A percentile compares a stretch with the other conserved stretches of the same genome.
These are phyloP conservation scores for Arabidopsis suecica DNA, from an alignment of 345 rosid genomes.

Conservation along the genomic window DNA sequence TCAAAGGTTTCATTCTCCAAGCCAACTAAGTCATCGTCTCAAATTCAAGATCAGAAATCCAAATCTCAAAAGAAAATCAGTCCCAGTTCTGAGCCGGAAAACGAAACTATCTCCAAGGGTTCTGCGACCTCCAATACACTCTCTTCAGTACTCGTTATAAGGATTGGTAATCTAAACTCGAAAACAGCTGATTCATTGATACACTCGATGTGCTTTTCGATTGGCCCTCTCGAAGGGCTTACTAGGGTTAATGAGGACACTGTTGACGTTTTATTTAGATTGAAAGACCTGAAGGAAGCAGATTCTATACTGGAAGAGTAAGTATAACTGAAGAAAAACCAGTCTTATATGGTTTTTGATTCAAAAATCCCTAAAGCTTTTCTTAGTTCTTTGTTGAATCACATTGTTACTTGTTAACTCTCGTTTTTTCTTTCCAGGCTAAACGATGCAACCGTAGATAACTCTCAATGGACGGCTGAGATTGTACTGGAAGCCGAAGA, in stretches of 20 bases:
- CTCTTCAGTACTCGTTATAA: slow-evolving; percentile 10
- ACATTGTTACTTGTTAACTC: neutral
- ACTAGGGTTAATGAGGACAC: slow-evolving; percentile 33
- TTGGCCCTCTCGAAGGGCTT: slow-evolving; percentile 24
- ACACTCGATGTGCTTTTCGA: slow-evolving; percentile 26
- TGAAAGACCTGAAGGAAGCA: slow-evolving; percentile 11
- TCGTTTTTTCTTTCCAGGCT: neutral
- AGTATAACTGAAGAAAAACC: slow-evolving; percentile 9
- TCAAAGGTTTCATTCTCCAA: neutral
- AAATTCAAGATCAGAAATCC: neutral
- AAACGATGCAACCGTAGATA: slow-evolving; percentile 5
- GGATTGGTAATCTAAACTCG: slow-evolving; percentile 33
- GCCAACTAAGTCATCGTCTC: neutral
- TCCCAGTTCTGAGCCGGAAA: neutral
- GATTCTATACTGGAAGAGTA: slow-evolving; percentile 31
- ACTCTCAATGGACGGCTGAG: slow-evolving; percentile 24
- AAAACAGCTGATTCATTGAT: slow-evolving; percentile 32
- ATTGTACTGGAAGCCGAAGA: slow-evolving; percentile 14
- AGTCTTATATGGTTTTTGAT: slow-evolving; percentile 15
- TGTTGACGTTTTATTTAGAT: slow-evolving; percentile 28
- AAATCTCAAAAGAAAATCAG: slow-evolving; percentile 5
- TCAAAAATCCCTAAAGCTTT: neutral
- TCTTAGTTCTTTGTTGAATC: neutral
- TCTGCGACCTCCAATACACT: slow-evolving; percentile 8
- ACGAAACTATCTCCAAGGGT: neutral